phyloP scores from a whole-genome alignment of 768 basidiomycete species.

The Suillus paluster region DNA sequence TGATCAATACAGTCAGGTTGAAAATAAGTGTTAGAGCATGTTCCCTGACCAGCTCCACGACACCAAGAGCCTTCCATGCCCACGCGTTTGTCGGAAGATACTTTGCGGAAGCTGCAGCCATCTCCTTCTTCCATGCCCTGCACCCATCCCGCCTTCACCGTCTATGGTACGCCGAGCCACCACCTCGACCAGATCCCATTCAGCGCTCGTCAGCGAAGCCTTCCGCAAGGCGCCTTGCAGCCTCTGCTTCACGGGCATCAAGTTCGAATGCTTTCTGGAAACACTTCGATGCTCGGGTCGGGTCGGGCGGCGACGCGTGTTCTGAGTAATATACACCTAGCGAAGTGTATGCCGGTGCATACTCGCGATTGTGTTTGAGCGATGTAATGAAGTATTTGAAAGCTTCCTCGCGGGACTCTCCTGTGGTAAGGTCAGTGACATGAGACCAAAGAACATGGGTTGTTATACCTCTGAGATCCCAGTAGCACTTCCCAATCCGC shows the following conservation, averaged over 20 bases:
- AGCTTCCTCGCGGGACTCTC: slow-evolving; percentile 58
- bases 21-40: slow-evolving; percentile 15
- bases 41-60: slow-evolving; percentile 80
- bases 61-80: slow-evolving; percentile 97
- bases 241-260: slow-evolving; percentile 85
- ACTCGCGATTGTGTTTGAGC: slow-evolving; percentile 73
- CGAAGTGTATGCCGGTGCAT: slow-evolving; percentile 92
- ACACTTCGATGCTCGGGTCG: slow-evolving; percentile 87
- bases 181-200: slow-evolving; percentile 95
- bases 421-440: slow-evolving; percentile 36
- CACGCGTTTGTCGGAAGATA: slow-evolving; percentile 84
- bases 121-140: slow-evolving; percentile 53
- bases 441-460: not conserved
- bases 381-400: slow-evolving; percentile 82
- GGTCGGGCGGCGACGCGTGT: slow-evolving; percentile 71
- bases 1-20: slow-evolving; percentile 1
- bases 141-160: slow-evolving; percentile 83
- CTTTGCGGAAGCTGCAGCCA: slow-evolving; percentile 41
- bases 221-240: slow-evolving; percentile 82
- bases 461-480: slow-evolving; percentile 66
- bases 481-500: slow-evolving; percentile 79
- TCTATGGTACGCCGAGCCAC: slow-evolving; percentile 93
- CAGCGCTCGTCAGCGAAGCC: slow-evolving; percentile 91
- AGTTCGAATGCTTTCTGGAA: slow-evolving; percentile 99
- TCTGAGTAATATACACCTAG: slow-evolving; percentile 90